phyloP scores from a whole-genome alignment of 2,329 filamentous ascomycete species.

The Ascochyta viciae-villosae region DNA sequence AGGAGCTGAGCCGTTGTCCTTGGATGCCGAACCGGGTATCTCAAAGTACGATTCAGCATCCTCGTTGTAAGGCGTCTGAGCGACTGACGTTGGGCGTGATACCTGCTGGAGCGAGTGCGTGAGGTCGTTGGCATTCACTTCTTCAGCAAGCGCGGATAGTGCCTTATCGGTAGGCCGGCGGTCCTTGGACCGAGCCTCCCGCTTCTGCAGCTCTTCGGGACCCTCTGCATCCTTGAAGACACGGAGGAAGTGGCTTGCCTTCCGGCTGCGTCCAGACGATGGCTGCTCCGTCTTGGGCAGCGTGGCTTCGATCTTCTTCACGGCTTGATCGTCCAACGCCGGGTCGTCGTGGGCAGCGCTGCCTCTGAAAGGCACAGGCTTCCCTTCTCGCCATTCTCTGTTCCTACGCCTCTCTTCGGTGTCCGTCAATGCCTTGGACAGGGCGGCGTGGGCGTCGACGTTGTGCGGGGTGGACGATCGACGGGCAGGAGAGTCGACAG shows the following conservation, averaged over 20 bases:
- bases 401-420: constrained; percentile 55
- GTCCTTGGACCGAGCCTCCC: constrained; percentile 54
- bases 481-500: constrained; percentile 46
- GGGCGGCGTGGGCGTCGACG: constrained; percentile 26
- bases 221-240: constrained; percentile 69
- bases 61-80: constrained; percentile 33
- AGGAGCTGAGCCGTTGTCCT: constrained; percentile 9
- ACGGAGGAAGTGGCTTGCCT: constrained; percentile 70
- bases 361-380: constrained; percentile 53
- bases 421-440: constrained; percentile 40
- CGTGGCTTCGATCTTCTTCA: constrained; percentile 70
- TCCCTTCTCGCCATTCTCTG: constrained; percentile 58
- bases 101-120: constrained; percentile 28
- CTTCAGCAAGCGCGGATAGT: constrained; percentile 33
- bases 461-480: constrained; percentile 40
- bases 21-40: constrained; percentile 13
- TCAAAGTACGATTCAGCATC: constrained; percentile 40
- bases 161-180: constrained; percentile 43
- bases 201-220: constrained; percentile 59
- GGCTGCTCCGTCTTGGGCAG: constrained; percentile 63
- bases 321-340: constrained; percentile 58
- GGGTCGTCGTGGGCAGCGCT: constrained; percentile 48
- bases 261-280: constrained; percentile 66
- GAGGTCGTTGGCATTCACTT: constrained; percentile 25
- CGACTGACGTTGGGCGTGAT: constrained; percentile 35